These are phyloP conservation scores for Alternaria panax DNA, from an alignment of 2,329 filamentous ascomycete species.

Conservation along the genomic window DNA sequence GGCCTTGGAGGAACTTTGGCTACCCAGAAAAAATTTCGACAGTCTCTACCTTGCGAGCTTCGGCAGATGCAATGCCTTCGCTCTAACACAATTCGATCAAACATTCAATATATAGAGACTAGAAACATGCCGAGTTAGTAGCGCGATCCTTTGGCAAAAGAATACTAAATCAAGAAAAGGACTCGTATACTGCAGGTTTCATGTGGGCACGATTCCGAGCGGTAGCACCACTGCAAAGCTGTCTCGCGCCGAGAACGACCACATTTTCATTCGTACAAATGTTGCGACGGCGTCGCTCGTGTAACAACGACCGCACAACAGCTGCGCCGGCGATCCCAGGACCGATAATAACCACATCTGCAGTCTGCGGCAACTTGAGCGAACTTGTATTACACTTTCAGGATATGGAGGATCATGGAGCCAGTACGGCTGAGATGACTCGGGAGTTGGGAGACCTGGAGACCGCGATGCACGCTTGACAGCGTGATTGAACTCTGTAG, in stretches of 20 bases:
- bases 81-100: slow-evolving; percentile 10
- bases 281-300: slow-evolving; percentile 23
- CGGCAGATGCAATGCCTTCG: slow-evolving; percentile 15
- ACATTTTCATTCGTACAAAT: slow-evolving; percentile 32
- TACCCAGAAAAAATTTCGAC: slow-evolving; percentile 17
- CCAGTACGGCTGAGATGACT: slow-evolving; percentile 14
- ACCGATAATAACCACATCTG: slow-evolving; percentile 62
- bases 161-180: slow-evolving; percentile 17
- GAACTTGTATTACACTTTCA: slow-evolving; percentile 9
- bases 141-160: slow-evolving; percentile 16
- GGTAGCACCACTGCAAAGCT: slow-evolving; percentile 38
- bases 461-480: slow-evolving; percentile 15
- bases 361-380: slow-evolving; percentile 38
- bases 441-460: slow-evolving; percentile 12
- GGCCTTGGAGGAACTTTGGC: slow-evolving; percentile 6
- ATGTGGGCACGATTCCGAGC: slow-evolving; percentile 42
- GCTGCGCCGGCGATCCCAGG: slow-evolving; percentile 62
- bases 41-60: slow-evolving; percentile 19
- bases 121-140: slow-evolving; percentile 15
- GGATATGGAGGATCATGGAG: slow-evolving; percentile 17
- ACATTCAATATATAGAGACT: slow-evolving; percentile 7
- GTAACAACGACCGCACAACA: slow-evolving; percentile 46
- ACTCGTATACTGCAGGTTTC: slow-evolving; percentile 17
- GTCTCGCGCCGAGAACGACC: slow-evolving; percentile 50
- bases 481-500: slow-evolving; percentile 14